phyloP scores from a whole-genome alignment of 306 rosid genomes.

The Quercus berberidifolia region DNA sequence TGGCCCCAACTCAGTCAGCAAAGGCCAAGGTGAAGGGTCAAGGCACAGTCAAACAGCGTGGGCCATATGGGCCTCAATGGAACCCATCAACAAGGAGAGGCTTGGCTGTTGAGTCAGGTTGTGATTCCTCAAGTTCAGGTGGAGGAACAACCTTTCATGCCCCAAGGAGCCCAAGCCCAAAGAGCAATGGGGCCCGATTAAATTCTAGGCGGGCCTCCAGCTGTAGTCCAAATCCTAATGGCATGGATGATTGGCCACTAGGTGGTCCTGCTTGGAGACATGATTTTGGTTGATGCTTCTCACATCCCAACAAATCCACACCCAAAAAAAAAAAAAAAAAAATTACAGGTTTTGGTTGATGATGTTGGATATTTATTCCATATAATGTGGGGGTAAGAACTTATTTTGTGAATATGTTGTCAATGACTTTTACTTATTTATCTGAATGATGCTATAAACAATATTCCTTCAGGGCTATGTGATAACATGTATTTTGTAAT shows the following conservation, averaged over 20 bases:
- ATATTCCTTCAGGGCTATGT: neutral
- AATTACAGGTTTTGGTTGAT: constrained; percentile 23
- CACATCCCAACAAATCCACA: too few species aligned
- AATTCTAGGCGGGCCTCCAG: constrained; percentile 38
- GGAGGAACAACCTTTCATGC: constrained; percentile 41
- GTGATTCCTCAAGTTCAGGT: constrained; percentile 56
- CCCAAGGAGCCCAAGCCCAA: constrained; percentile 65
- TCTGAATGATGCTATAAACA: constrained; percentile 12
- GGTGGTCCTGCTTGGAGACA: constrained; percentile 59
- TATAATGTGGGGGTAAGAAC: constrained; percentile 24
- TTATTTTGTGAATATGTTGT: constrained; percentile 23
- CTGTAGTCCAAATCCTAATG: constrained; percentile 36
- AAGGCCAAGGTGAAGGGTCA: constrained; percentile 71
- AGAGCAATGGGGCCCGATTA: constrained; percentile 29
- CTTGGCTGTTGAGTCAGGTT: constrained; percentile 27
- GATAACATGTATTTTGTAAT: neutral
- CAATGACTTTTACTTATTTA: constrained; percentile 19
- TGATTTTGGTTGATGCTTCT: constrained; percentile 26
- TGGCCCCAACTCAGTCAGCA: constrained; percentile 90
- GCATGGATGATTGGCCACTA: constrained; percentile 61
- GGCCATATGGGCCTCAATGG: constrained; percentile 53
- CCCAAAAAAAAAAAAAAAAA: too few species aligned
- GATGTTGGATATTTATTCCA: neutral
- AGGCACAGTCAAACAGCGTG: constrained; percentile 38
- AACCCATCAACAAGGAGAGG: constrained; percentile 43